A percentile compares a stretch with the other conserved stretches of the same genome.
Conservation (phyloP, 768 basidiomycete genomes). For the Guyanaporus albipodus region DNA sequence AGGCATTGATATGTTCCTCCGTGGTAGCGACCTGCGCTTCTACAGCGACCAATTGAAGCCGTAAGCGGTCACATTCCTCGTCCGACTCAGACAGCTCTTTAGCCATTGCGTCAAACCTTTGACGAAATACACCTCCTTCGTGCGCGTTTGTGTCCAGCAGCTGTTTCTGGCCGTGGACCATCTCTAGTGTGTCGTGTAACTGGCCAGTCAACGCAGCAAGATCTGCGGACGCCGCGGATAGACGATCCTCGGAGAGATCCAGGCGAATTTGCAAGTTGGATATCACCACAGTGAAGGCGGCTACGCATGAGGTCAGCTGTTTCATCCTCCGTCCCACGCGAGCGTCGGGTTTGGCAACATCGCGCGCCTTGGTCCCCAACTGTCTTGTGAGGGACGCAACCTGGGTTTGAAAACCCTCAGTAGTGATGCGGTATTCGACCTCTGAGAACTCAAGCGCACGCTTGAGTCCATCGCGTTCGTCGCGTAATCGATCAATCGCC, state of each 20-base stretch:
- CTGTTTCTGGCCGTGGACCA: constrained; percentile 21
- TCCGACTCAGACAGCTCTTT: constrained; percentile 36
- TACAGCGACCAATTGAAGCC: constrained; percentile 35
- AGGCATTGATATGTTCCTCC: constrained; percentile 29
- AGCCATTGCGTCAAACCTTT: constrained; percentile 31
- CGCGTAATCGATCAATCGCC: constrained; percentile 63
- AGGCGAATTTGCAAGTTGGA: constrained; percentile 34
- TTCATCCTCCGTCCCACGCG: constrained; percentile 17
- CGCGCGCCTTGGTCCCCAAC: constrained; percentile 23
- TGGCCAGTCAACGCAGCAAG: constrained; percentile 17
- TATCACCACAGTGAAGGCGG: constrained; percentile 39
- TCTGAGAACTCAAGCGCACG: constrained; percentile 66
- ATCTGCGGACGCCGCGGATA: constrained; percentile 8
- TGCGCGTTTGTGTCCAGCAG: constrained; percentile 12
- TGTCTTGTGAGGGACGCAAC: constrained; percentile 34
- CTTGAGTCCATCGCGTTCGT: constrained; percentile 59
- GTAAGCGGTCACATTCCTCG: constrained; percentile 15
- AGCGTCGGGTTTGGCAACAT: constrained; percentile 5
- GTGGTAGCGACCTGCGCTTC: constrained; percentile 32
- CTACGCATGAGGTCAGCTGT: constrained; percentile 32
- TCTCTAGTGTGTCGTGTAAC: constrained; percentile 10
- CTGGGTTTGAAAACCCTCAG: constrained; percentile 54
- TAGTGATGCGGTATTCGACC: constrained; percentile 59
- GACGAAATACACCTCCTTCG: constrained; percentile 25
- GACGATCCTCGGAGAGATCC: constrained; percentile 17